Evolutionary conservation across 768 basidiomycete species (phyloP), one percentile per base, ranked within the genome.

Genomic region (Tephrocybe sp.): DNA sequence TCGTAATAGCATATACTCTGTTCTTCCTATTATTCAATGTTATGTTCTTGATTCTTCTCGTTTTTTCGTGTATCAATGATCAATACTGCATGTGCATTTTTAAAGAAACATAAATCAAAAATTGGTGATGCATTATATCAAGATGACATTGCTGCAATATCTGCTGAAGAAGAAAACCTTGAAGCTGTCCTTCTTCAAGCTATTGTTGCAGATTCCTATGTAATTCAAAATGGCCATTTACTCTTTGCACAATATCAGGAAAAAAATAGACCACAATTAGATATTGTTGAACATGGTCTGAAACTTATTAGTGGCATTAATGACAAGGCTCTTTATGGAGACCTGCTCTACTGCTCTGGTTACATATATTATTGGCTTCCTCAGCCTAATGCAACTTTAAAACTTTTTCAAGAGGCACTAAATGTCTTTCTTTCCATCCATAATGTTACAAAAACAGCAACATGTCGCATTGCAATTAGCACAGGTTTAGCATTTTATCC

Each of bases 21-120:
- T 62, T 10, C 58, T 45, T 9, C 60, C 62, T 14, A 58, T 59
- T 31, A 48, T 62, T 17, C 60, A 55, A 17, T 43, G 49, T 10
- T 63, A 63, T 35, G 53, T 63, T 41, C 33, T 47, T 9, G 48
- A 47, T 14, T 17, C 36, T 32, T 17, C 53, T 34, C 58, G 53
- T 14, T 52, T 59, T 13, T 59, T 2, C 54, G 33, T 4, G 11
- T 47, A 11, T 35, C 35, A n/a, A 55, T 63, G 13, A 44, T 51
- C 7, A 22, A 51, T 1, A 40, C 53, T 23, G 54, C 49, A 26
- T 61, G 56, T 41, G 6, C 31, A 10, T 62, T 55, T 19, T 35
- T 64, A 4, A 41, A 48, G 7, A 20, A 39, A 1, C 56, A 62
- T 35, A 39, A 55, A 32, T 45, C 48, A 17, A n/a, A 19, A 9